Conservation (phyloP, 192 early-diverging fungal genomes). For the Lunasporangiospora selenospora region DNA sequence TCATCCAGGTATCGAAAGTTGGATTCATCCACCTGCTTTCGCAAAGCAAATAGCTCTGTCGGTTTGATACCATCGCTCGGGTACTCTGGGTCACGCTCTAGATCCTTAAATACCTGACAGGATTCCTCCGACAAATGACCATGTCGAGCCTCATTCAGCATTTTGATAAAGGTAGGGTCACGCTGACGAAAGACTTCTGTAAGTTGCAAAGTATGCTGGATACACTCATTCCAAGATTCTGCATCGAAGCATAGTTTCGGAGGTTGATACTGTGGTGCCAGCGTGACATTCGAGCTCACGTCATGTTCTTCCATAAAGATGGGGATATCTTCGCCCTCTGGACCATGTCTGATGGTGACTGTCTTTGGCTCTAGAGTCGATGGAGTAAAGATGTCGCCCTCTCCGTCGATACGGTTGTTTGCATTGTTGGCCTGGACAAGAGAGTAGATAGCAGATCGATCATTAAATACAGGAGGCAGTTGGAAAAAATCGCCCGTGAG, state of each 20-base stretch:
- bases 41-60: slow-evolving; percentile 69
- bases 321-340: background rate
- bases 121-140: slow-evolving; percentile 68
- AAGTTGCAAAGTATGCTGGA: slow-evolving; percentile 65
- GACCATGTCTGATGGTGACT: background rate
- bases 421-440: too few species aligned
- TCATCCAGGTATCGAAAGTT: slow-evolving; percentile 63
- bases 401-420: background rate
- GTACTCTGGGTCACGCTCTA: slow-evolving; percentile 60
- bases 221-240: slow-evolving; percentile 56
- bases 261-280: background rate
- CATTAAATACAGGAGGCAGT: slow-evolving; percentile 68
- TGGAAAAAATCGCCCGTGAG: slow-evolving; percentile 83
- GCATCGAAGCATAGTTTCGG: slow-evolving; percentile 68
- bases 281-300: background rate
- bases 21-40: slow-evolving; percentile 72
- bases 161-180: slow-evolving; percentile 69
- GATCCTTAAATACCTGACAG: slow-evolving; percentile 51
- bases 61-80: slow-evolving; percentile 66
- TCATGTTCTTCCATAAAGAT: slow-evolving; percentile 9
- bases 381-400: background rate
- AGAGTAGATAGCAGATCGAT: slow-evolving; percentile 5
- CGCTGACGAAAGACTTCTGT: slow-evolving; percentile 85
- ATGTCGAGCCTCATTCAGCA: slow-evolving; percentile 88
- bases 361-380: background rate